Percentiles rank a stretch among this genome's conserved stretches.
Evolutionary conservation across 2,329 filamentous ascomycete species (phyloP).

Genomic region (Fusarium temperatum): DNA sequence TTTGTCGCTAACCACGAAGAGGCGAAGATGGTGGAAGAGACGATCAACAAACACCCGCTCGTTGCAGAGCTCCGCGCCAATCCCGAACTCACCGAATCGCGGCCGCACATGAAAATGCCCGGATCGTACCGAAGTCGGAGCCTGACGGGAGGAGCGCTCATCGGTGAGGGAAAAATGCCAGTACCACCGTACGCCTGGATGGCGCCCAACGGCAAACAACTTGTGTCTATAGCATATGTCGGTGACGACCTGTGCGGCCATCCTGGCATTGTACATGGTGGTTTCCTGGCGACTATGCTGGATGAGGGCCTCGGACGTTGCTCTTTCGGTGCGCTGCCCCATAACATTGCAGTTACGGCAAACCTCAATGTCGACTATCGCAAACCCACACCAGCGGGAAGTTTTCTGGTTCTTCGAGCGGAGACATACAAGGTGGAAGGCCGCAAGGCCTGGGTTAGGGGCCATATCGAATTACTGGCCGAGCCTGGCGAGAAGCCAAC

Average conservation of each 20-base stretch:
- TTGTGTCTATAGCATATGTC: constrained; percentile 79
- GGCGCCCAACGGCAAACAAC: constrained; percentile 73
- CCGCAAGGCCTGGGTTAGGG: constrained; percentile 93
- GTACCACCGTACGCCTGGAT: constrained; percentile 84
- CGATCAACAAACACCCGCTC: constrained; percentile 81
- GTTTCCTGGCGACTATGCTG: constrained; percentile 88
- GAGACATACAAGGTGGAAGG: constrained; percentile 88
- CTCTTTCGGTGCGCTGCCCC: constrained; percentile 87
- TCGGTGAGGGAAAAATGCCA: constrained; percentile 77
- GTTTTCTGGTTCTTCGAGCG: constrained; percentile 80
- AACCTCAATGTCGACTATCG: constrained; percentile 86
- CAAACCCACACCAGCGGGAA: constrained; percentile 77
- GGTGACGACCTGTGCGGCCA: constrained; percentile 87
- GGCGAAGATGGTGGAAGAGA: constrained; percentile 70
- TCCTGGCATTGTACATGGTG: constrained; percentile 89
- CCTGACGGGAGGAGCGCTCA: constrained; percentile 82
- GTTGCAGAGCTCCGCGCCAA: constrained; percentile 72
- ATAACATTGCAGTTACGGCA: constrained; percentile 86
- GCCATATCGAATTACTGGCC: constrained; percentile 81
- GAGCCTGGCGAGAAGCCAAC: constrained; percentile 67
- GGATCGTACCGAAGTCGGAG: constrained; percentile 73
- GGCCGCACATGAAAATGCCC: constrained; percentile 90
- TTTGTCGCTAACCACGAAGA: constrained; percentile 68
- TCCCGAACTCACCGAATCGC: constrained; percentile 74
- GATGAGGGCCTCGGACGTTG: constrained; percentile 90